phyloP scores from a whole-genome alignment of 2,329 filamentous ascomycete species.

The Capronia americana region DNA sequence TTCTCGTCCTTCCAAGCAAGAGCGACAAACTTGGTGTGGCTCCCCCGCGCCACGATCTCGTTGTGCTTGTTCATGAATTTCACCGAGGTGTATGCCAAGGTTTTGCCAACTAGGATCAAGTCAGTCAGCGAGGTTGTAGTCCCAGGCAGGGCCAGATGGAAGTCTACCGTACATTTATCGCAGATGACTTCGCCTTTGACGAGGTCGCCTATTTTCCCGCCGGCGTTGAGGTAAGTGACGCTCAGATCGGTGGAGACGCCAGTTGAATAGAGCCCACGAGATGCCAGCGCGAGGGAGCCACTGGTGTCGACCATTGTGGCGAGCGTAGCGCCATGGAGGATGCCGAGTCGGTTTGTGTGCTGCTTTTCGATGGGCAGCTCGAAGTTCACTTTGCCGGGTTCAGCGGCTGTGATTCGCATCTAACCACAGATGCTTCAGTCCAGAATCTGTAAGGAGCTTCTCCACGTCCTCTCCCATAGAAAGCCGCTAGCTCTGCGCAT shows the following conservation, averaged over 20 bases:
- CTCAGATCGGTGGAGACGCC: constrained; percentile 72
- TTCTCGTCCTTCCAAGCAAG: constrained; percentile 67
- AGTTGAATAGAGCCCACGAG: constrained; percentile 68
- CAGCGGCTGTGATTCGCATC: constrained; percentile 66
- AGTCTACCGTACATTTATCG: constrained; percentile 63
- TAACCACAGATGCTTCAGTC: constrained; percentile 42
- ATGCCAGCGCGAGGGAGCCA: constrained; percentile 70
- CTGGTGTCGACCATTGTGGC: constrained; percentile 71
- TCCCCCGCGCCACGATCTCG: constrained; percentile 68
- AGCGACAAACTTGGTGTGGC: constrained; percentile 70
- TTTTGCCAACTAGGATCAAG: constrained; percentile 63
- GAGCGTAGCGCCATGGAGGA: constrained; percentile 71
- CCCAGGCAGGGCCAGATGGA: not conserved
- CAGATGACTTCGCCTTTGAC: constrained; percentile 67
- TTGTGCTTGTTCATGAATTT: constrained; percentile 65
- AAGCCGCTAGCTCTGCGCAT: not conserved
- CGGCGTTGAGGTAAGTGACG: constrained; percentile 69
- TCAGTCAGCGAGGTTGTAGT: constrained; percentile 5
- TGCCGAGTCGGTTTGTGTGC: constrained; percentile 70
- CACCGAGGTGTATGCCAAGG: constrained; percentile 68
- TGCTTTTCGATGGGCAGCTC: constrained; percentile 69
- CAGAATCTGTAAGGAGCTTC: not conserved
- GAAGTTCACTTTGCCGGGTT: constrained; percentile 68
- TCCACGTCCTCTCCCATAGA: not conserved
- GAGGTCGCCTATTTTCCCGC: constrained; percentile 67